Evolutionary conservation across 768 basidiomycete genomes (phyloP).

Genomic region (Leccinum truebloodii): DNA sequence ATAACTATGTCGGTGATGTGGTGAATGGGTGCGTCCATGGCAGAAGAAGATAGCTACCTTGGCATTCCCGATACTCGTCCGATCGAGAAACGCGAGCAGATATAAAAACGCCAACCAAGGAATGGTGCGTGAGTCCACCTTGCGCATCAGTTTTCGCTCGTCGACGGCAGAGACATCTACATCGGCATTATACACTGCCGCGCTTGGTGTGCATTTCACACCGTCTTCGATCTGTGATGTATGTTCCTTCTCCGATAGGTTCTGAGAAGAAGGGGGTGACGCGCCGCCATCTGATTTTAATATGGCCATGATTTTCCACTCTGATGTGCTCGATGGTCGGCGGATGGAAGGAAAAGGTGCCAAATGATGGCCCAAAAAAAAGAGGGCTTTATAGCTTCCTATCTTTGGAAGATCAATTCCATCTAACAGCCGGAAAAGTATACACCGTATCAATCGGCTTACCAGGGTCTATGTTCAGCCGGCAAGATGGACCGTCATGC

Average conservation of each 20-base stretch:
- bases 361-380: background rate
- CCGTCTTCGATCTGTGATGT: background rate
- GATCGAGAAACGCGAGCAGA: conserved; percentile 68
- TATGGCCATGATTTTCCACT: background rate
- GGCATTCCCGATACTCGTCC: conserved; percentile 54
- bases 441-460: background rate
- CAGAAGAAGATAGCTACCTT: conserved; percentile 8
- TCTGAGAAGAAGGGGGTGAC: background rate
- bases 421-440: background rate
- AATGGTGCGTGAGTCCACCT: conserved; percentile 65
- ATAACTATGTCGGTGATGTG: conserved; percentile 46
- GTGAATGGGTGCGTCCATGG: background rate
- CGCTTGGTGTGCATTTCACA: background rate
- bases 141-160: conserved; percentile 68
- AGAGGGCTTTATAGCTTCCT: background rate
- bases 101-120: conserved; percentile 78
- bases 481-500: background rate
- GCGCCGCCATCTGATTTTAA: background rate
- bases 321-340: background rate
- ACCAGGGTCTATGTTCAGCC: background rate
- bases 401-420: background rate
- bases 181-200: conserved; percentile 39
- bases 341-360: background rate
- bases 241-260: conserved; percentile 11
- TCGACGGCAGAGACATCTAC: conserved; percentile 62